Base-by-base conservation (phyloP, 129 eudicot species). In the Artemisia annua region DNA sequence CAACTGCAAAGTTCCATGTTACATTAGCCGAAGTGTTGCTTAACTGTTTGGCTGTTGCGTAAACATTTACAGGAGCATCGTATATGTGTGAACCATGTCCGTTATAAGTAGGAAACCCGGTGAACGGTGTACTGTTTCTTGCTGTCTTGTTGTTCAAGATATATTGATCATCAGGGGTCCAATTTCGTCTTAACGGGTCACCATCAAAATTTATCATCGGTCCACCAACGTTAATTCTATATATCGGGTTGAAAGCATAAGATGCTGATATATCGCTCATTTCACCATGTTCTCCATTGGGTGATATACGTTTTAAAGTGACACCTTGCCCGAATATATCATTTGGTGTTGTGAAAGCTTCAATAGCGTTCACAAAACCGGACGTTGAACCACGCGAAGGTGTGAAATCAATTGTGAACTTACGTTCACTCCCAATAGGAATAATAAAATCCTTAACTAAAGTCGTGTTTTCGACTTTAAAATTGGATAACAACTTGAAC, bases 171-270 rank as follows among this genome's bases (percentile, higher is more conserved):
- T 87, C 89, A 9, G 87, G 84, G 2, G 59, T 12, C 93, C 94
- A 87, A 24, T 14, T 80, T 73, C 96, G 72, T 83, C 84, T 63
- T 50, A 80, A 52, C 7, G 70, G 74, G 58, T 90, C 97, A 28
- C 20, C 46, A 4, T 50, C 66, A 0, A 48, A 50, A 6, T 44
- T 56, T 2, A 87, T 32, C 1, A 12, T 32, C 0, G 1, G 10
- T 9, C 91, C 94, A 12, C 94, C 97, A 35, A 87, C 86, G 61
- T 90, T 87, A 43, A 90, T 72, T 81, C 96, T 62, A 66, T 87
- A 49, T 50, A 81, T 43, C 2, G 81, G 79, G 30, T 43, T 75
- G 55, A 83, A 68, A 78, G 67, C 67, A 53, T 63, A 35, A 17
- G 77, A 60, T 0, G 72, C 12, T 1, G 72, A 7, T 22, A 71